Evolutionary conservation across 176 grass and related monocot species (phyloP), one percentile per base, ranked within the genome.

Genomic region (Alloteropsis semialata): DNA sequence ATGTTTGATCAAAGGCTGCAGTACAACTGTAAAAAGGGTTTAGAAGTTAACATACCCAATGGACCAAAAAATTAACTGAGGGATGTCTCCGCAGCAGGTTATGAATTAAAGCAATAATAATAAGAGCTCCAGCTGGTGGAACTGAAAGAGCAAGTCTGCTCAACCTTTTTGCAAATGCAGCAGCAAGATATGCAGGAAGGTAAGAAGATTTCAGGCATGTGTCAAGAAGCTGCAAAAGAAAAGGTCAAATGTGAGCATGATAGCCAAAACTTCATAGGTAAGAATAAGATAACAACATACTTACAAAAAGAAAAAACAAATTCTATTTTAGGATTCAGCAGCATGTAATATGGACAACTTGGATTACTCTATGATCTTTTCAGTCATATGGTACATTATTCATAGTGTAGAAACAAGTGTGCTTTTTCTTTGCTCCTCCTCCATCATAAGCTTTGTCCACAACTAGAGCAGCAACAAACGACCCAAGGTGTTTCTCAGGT

Each of bases 41-140:
- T 28, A 80, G 68, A 25, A 66, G 53, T 61, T 57, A 86, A 90
- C 67, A 75, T 91, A 98, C 96, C 96, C 85, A 91, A 86, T 98
- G 96, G 63, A 98, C 93, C 65, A 98, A 75, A 72, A 98, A 98
- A 87, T 95, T 95, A 69, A 98, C 88, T 18, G 93, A 93, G 5
- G 96, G 93, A 70, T 98, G 96, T 37, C 92, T 88, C 45, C 96
- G 70, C 75, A 98, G 85, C 25, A 98, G 91, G 88, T 98, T 98
- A 74, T 98, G 96, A 80, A 84, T 98, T 73, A 95, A 65, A 86
- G 96, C 93, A 92, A 95, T 98, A 84, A 92, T 98, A 84, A 95
- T 95, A 81, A 98, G 82, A 68, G 75, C 91, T 44, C 93, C 96
- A 72, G 93, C 85, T 79, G 91, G 96, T 72, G 92, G 90, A 33